These are phyloP conservation scores for Lotmaria passim DNA, from an alignment of 208 protist species.

Conservation along the genomic window DNA sequence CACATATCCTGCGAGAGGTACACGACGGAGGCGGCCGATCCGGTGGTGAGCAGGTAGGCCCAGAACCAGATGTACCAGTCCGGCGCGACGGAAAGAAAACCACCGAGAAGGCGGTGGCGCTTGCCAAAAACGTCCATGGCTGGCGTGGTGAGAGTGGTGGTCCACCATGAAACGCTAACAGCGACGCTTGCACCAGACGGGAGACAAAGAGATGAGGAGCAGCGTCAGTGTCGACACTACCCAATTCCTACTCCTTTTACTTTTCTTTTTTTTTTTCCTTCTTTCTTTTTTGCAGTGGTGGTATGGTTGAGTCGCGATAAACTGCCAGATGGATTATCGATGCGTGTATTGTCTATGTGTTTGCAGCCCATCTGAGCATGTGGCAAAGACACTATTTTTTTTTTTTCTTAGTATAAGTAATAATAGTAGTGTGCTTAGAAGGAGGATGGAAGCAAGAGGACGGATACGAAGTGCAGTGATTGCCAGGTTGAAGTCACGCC, in stretches of 20 bases:
- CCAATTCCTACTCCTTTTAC: neutral
- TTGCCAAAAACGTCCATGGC: slow-evolving; percentile 11
- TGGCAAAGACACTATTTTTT: too few species aligned
- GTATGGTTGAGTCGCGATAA: too few species aligned
- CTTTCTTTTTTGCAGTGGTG: too few species aligned
- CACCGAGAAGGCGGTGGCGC: slow-evolving; percentile 14
- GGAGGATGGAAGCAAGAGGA: too few species aligned
- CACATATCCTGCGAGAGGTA: slow-evolving; percentile 30
- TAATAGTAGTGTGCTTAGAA: too few species aligned
- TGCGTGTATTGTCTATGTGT: too few species aligned
- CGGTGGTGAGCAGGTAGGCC: slow-evolving; percentile 26
- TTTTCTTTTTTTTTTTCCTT: slow-evolving; percentile 18
- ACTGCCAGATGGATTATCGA: too few species aligned
- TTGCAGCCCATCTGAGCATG: too few species aligned
- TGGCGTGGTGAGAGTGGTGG: neutral
- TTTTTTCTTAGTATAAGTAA: too few species aligned
- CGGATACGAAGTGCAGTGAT: too few species aligned
- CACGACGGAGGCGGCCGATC: slow-evolving; percentile 7
- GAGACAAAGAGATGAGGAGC: neutral
- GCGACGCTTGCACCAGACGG: neutral
- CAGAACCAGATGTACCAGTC: slow-evolving; percentile 43
- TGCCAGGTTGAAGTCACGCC: too few species aligned
- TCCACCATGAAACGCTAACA: neutral
- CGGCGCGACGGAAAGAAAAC: slow-evolving; percentile 27
- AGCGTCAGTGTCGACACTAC: too few species aligned